Evolutionary conservation across 116 monocot species (phyloP), one percentile per base, ranked within the genome.

Genomic region (Cymodocea nodosa): DNA sequence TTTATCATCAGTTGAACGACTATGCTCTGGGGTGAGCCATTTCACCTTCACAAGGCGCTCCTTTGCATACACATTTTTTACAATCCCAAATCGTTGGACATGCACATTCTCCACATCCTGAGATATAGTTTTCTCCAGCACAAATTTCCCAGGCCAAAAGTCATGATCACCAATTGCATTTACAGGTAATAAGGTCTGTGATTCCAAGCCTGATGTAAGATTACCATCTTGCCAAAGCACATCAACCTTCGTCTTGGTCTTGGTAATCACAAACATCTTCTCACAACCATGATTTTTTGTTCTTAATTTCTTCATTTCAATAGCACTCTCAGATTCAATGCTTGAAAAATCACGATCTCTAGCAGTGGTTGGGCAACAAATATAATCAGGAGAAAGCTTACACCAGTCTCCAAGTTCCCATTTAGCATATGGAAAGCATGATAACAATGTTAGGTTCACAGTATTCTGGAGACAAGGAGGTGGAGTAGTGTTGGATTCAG

Each of bases 321-420:
- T 30, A 30, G 3, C 14, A 58, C 23, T 25, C 6, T 68, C 71
- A 59, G 65, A 68, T 15, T 60, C 18, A 49, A 48, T 16, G 60
- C 23, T 51, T 16, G 12, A 50, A 51, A 40, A 19, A 15, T 35
- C 56, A 19, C 40, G 17, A 8, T 70, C 64, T 60, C 70, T 20
- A 56, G 51, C 23, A 50, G 23, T 11, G 52, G 67, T 60, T 14
- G 58, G 50, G 62, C 44, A 67, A 51, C 22, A 30, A 8, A 70
- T 69, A 58, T 75, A 68, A 49, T 83, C 80, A 34, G 22, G 50
- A 44, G 79, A 77, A 74, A 95, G 83, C 22, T 63, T 79, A 76
- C 95, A 95, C 80, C 83, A 95, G 65, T 95, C 95, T 64, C 95
- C 95, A 61, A 90, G 67, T 78, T 95, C 87, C 95, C 95, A 95